These are phyloP conservation scores for Dittrichia graveolens DNA, from an alignment of 129 eudicot species.

Conservation along the genomic window DNA sequence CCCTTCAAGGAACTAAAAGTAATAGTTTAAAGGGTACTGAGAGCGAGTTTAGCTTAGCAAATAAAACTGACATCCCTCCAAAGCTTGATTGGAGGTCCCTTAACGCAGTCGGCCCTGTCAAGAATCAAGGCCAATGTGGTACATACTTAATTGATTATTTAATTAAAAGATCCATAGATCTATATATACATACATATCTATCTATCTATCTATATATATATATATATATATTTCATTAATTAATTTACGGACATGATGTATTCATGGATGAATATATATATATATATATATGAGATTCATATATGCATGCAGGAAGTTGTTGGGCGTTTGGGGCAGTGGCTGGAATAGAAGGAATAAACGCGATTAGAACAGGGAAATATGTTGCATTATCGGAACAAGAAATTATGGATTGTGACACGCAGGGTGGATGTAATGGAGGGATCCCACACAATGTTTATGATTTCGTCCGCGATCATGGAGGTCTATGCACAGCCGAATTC, in stretches of 20 bases:
- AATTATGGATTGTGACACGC: constrained; percentile 18
- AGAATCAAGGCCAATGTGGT: constrained; percentile 80
- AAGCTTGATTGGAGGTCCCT: constrained; percentile 64
- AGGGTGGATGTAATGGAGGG: constrained; percentile 68
- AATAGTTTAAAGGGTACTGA: neutral
- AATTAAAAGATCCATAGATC: too few relatives aligned
- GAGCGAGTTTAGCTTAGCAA: constrained; percentile 40
- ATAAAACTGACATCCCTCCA: constrained; percentile 41
- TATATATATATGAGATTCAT: too few relatives aligned
- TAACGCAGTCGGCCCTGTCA: constrained; percentile 51
- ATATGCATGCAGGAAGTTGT: constrained; percentile 5
- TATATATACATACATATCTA: too few relatives aligned
- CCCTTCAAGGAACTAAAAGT: constrained; percentile 37
- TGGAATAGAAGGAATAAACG: constrained; percentile 14
- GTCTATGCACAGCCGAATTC: constrained; percentile 51
- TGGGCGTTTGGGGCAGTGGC: constrained; percentile 3
- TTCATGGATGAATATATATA: too few relatives aligned
- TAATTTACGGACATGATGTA: too few relatives aligned
- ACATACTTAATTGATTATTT: neutral
- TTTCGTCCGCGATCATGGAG: constrained; percentile 55
- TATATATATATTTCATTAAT: too few relatives aligned
- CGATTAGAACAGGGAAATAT: neutral
- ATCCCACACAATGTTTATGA: constrained; percentile 62
- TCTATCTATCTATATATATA: too few relatives aligned
- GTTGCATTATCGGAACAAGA: constrained; percentile 1